Evolutionary conservation across 805 yeast genomes (phyloP).

Genomic region (Candida krabiensis): DNA sequence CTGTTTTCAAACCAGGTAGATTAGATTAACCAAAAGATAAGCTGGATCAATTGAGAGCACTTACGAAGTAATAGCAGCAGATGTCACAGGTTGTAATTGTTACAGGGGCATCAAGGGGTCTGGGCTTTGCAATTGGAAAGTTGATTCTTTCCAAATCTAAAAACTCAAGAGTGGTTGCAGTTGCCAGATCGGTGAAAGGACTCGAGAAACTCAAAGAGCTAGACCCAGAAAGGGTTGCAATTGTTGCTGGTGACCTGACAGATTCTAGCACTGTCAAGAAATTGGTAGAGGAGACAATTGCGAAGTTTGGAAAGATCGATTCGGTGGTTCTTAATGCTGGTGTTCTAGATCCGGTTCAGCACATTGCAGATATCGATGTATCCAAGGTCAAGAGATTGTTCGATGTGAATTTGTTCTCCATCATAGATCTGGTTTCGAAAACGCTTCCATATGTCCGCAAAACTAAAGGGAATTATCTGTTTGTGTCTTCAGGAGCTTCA

Average conservation of each 20-base stretch:
- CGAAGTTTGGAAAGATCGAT: conserved; percentile 57
- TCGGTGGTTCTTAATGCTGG: conserved; percentile 81
- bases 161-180: conserved; percentile 55
- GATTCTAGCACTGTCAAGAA: conserved; percentile 35
- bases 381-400: conserved; percentile 61
- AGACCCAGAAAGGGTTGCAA: conserved; percentile 49
- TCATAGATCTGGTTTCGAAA: conserved; percentile 55
- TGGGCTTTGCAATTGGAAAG: conserved; percentile 76
- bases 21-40: no score
- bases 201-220: conserved; percentile 41
- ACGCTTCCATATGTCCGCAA: conserved; percentile 59
- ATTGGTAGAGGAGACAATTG: conserved; percentile 46
- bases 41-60: no score
- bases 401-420: conserved; percentile 77
- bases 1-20: no score
- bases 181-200: conserved; percentile 63
- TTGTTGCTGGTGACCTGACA: conserved; percentile 62
- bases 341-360: conserved; percentile 71
- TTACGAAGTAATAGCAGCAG: no score
- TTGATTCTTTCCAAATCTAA: conserved; percentile 39
- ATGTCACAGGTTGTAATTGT: conserved; percentile 40
- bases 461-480: conserved; percentile 62
- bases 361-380: conserved; percentile 51
- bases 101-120: conserved; percentile 74
- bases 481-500: conserved; percentile 90